Base-by-base conservation (phyloP, 179 eudicot species). In the Heliamphora pulchella region DNA sequence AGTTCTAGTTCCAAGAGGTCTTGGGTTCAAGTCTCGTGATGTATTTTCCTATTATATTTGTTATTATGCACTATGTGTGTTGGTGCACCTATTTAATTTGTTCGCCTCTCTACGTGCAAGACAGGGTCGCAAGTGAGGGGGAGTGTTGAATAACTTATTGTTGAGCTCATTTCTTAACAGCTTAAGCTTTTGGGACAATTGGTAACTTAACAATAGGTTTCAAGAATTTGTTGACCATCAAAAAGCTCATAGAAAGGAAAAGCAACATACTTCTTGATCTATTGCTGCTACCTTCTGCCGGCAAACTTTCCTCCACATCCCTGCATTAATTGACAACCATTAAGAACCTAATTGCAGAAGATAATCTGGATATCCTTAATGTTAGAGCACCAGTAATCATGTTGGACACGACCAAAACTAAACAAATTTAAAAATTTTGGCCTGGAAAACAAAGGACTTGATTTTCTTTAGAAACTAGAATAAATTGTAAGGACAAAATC, bases 261-360 rank as follows among this genome's bases (percentile, higher is more conserved):
- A 65, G 71, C 20, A 66, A 73, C 63, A 63, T 80, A 89, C 97
- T 89, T 85, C 91, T 84, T 58, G 90, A 71, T 48, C 84, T 77
- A 82, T 77, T 86, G 74, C 83, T 79, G 55, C 89, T 82, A 62
- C 89, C 91, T 81, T 85, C 87, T 79, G 82, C 79, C 22, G 51
- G 70, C 63, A 90, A 80, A 64, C 71, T 84, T 81, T 91, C 93
- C 83, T 86, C 72, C n/a, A 88, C 88, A 74, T 86, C 88, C 86
- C 97, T 93, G 80, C 74, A 62, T 71, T 65, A 51, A 74, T 68
- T 18, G n/a, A 51, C 2, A 18, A 17, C 43, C 59, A 48, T 22
- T 67, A 73, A 77, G 18, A 55, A 63, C 62, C 50, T 77, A 47
- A 15, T 17, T 78, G 65, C 75, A 68, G 53, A 17, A 0, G 8